A percentile compares a stretch with the other conserved stretches of the same genome.
Conservation (phyloP, 768 basidiomycete genomes). For the Termitomyces sp. region DNA sequence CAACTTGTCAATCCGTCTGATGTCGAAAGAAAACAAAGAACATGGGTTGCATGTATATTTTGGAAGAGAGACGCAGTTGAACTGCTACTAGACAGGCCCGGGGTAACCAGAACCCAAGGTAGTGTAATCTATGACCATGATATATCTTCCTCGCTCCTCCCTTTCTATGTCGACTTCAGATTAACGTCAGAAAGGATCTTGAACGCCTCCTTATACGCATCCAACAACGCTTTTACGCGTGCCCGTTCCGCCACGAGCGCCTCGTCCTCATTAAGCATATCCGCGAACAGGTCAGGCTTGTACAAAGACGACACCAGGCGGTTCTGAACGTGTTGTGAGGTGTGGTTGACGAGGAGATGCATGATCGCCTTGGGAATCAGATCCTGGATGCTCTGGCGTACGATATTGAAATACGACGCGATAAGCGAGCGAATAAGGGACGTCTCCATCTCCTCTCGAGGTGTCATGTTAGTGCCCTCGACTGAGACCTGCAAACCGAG, state of each 20-base stretch:
- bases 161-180: conserved; percentile 52
- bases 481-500: conserved; percentile 29
- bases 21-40: neutral
- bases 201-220: conserved; percentile 95
- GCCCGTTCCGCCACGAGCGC: conserved; percentile 89
- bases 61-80: neutral
- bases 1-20: neutral
- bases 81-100: conserved; percentile 4
- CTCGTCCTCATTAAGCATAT: conserved; percentile 94
- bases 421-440: conserved; percentile 92
- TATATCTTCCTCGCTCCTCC: conserved; percentile 8
- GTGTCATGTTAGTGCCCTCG: conserved; percentile 58
- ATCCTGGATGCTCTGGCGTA: conserved; percentile 95
- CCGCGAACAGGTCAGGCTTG: conserved; percentile 89
- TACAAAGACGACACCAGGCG: conserved; percentile 91
- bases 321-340: conserved; percentile 96
- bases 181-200: conserved; percentile 82
- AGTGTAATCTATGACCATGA: conserved; percentile 12
- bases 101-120: conserved; percentile 8
- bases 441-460: conserved; percentile 96
- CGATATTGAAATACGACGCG: conserved; percentile 92
- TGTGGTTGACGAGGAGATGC: conserved; percentile 96
- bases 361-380: conserved; percentile 97
- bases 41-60: neutral
- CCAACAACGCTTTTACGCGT: conserved; percentile 88